Evolutionary conservation across 306 rosid species (phyloP).

Genomic region (Corylus avellana): DNA sequence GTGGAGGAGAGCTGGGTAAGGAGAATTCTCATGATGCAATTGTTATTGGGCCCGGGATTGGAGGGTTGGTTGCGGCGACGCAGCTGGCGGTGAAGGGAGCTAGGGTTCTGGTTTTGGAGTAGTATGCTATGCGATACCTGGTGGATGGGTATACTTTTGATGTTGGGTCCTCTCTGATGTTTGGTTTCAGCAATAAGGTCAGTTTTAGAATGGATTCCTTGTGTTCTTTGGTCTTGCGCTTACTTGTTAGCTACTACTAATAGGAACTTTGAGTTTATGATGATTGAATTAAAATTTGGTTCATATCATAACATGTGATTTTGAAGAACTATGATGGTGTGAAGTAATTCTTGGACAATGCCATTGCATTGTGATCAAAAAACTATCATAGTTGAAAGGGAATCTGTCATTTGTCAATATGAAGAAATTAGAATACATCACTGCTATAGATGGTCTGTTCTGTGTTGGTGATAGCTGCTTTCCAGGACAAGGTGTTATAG

Average conservation of each 20-base stretch:
- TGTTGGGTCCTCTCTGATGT: conserved; percentile 97
- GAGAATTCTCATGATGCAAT: conserved; percentile 70
- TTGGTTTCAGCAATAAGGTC: conserved; percentile 97
- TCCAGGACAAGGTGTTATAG: conserved; percentile 98
- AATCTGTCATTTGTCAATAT: neutral
- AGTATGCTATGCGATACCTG: conserved; percentile 95
- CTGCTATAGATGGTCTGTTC: conserved; percentile 72
- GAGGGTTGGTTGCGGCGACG: conserved; percentile 89
- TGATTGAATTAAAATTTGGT: neutral
- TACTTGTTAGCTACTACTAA: neutral
- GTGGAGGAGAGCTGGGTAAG: conserved; percentile 16
- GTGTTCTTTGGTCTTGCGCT: conserved; percentile 11
- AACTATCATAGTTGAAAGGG: neutral
- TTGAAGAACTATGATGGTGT: neutral
- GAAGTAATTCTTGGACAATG: neutral
- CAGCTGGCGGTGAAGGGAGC: conserved; percentile 95
- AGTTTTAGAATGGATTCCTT: conserved; percentile 13
- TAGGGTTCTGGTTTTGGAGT: conserved; percentile 84
- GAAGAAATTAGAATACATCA: neutral
- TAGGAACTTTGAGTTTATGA: neutral
- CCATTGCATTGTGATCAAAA: neutral
- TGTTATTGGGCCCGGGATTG: conserved; percentile 92
- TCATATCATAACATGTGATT: neutral
- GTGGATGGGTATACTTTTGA: conserved; percentile 94
- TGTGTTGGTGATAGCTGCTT: conserved; percentile 99